Conservation (phyloP, 2,329 filamentous ascomycete genomes). For the Sarocladium kiliense region DNA sequence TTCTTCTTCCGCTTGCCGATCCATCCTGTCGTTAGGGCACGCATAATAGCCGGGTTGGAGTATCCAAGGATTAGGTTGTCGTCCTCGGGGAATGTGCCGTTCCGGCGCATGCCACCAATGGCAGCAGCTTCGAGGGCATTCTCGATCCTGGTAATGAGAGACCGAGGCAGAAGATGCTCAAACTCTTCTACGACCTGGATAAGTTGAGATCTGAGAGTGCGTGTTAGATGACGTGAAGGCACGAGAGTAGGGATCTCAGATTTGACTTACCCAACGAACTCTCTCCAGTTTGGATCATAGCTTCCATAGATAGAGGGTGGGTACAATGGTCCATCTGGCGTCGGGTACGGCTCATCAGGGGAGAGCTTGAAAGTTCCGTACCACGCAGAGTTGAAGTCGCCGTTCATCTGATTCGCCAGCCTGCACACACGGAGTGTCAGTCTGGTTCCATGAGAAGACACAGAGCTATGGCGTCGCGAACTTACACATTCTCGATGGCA, state of each 20-base stretch:
- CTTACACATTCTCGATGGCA: not conserved
- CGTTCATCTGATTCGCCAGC: constrained; percentile 27
- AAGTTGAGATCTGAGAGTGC: constrained; percentile 20
- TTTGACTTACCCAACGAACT: constrained; percentile 26
- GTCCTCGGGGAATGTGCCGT: constrained; percentile 34
- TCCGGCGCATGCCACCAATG: constrained; percentile 33
- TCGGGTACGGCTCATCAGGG: constrained; percentile 33
- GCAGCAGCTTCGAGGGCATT: constrained; percentile 29
- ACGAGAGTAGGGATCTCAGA: no score
- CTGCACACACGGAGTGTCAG: constrained; percentile 16
- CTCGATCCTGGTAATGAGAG: constrained; percentile 29
- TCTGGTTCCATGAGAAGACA: constrained; percentile 12
- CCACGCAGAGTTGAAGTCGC: constrained; percentile 32
- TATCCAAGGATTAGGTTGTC: constrained; percentile 40
- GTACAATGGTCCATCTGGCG: constrained; percentile 25
- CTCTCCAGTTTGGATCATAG: constrained; percentile 30
- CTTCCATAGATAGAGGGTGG: constrained; percentile 11
- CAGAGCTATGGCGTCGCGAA: constrained; percentile 8
- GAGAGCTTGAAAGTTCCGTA: constrained; percentile 36
- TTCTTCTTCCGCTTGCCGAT: constrained; percentile 33
- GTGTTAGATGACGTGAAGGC: constrained; percentile 9
- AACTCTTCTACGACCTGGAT: constrained; percentile 31
- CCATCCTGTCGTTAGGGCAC: constrained; percentile 33
- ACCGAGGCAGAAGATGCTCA: constrained; percentile 21
- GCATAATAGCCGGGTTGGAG: constrained; percentile 36